Evolutionary conservation across 73 alveolate genomes (phyloP).

Genomic region (Effrenium voratum): DNA sequence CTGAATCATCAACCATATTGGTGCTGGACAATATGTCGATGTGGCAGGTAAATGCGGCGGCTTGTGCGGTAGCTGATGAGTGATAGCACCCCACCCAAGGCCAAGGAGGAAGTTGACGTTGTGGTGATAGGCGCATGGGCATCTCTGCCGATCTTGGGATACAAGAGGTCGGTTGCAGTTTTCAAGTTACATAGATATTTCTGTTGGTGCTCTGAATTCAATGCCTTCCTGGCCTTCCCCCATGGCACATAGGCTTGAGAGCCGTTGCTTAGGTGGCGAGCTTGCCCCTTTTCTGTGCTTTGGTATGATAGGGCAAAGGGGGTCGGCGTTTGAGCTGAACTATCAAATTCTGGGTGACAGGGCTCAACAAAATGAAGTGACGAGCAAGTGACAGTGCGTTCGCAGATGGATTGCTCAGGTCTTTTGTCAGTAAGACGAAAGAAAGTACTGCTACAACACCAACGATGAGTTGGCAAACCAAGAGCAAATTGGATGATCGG

Average conservation of each 20-base stretch:
- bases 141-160: not conserved
- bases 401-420: no score
- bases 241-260: not conserved
- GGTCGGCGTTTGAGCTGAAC: no score
- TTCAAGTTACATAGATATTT: not conserved
- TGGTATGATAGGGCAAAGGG: no score
- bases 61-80: not conserved
- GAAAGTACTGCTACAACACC: no score
- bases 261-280: not conserved
- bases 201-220: not conserved
- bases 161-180: not conserved
- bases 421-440: no score
- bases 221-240: not conserved
- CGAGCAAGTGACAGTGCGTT: no score
- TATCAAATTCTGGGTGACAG: no score
- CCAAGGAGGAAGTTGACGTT: constrained; percentile 28
- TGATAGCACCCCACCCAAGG: not conserved
- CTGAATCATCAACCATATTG: not conserved
- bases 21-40: no score
- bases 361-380: no score
- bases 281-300: no score
- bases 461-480: no score
- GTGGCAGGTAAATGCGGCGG: not conserved
- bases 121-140: constrained; percentile 36
- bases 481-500: no score